Percentiles rank a stretch among this genome's conserved stretches.
Conservation (phyloP, 2,329 filamentous ascomycete species). For the Apiospora pterosperma region DNA sequence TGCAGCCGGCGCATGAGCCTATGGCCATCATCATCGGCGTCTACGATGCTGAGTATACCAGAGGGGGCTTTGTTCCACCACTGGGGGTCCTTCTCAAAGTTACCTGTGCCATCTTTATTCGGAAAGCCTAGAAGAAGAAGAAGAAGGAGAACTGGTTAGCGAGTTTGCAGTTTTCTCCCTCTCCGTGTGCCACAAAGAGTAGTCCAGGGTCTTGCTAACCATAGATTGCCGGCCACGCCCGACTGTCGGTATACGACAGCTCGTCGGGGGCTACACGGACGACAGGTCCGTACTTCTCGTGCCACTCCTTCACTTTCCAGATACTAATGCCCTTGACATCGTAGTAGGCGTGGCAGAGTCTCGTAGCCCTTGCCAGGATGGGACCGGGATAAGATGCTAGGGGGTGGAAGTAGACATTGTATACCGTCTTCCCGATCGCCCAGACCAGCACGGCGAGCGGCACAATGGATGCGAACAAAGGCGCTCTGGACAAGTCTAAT, state of each 20-base stretch:
- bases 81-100: constrained; percentile 24
- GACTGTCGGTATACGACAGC: constrained; percentile 32
- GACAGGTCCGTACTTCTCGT: constrained; percentile 33
- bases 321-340: constrained; percentile 12
- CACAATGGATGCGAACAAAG: neutral
- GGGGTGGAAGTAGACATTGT: constrained; percentile 21
- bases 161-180: constrained; percentile 23
- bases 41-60: constrained; percentile 15
- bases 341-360: constrained; percentile 6
- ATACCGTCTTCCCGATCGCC: constrained; percentile 8
- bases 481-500: neutral
- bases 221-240: constrained; percentile 30
- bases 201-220: constrained; percentile 11
- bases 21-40: constrained; percentile 13
- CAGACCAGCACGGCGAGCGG: neutral
- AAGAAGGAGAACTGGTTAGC: neutral
- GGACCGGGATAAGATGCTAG: constrained; percentile 19
- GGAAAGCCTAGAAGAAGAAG: neutral
- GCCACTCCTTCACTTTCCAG: constrained; percentile 19
- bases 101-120: constrained; percentile 18
- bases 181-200: neutral
- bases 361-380: constrained; percentile 12
- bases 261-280: constrained; percentile 35
- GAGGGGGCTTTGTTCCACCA: constrained; percentile 19
- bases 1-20: constrained; percentile 10